Conservation (phyloP, 495 filamentous ascomycete genomes). For the Neurospora hispaniola region DNA sequence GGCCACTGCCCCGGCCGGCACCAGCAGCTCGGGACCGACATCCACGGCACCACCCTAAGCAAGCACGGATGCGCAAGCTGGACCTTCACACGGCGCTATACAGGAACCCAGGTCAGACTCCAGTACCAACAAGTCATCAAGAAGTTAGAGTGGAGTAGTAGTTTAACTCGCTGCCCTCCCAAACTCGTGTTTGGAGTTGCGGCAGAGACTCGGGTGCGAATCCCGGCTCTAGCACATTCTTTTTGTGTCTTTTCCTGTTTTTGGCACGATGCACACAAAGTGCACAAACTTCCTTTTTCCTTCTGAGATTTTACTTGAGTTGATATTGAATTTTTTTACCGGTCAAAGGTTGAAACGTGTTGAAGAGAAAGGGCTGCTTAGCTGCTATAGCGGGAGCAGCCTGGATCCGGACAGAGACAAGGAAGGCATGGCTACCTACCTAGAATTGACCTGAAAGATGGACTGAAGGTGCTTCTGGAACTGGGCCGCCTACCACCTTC, state of each 20-base stretch:
- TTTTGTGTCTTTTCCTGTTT: background rate
- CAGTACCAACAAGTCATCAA: background rate
- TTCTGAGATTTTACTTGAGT: background rate
- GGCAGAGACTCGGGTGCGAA: constrained; percentile 18
- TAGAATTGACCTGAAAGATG: background rate
- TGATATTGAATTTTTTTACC: background rate
- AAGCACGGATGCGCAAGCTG: background rate
- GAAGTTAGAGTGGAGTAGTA: constrained; percentile 18
- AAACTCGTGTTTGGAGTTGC: background rate
- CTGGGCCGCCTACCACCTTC: background rate
- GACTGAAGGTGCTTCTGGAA: background rate
- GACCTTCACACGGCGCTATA: background rate
- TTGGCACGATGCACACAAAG: background rate
- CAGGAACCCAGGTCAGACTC: background rate
- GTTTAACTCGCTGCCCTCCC: constrained; percentile 21
- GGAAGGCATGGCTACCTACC: background rate
- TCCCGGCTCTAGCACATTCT: constrained; percentile 13
- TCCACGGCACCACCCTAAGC: background rate
- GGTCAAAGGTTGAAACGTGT: background rate
- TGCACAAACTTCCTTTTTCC: rapidly evolving
- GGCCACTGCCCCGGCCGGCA: background rate
- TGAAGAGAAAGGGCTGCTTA: background rate
- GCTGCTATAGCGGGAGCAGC: background rate
- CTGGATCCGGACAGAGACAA: background rate
- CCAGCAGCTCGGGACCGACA: background rate